These are phyloP conservation scores for Dendrobium officinale DNA, from an alignment of 106 monocot genomes.

Conservation along the genomic window DNA sequence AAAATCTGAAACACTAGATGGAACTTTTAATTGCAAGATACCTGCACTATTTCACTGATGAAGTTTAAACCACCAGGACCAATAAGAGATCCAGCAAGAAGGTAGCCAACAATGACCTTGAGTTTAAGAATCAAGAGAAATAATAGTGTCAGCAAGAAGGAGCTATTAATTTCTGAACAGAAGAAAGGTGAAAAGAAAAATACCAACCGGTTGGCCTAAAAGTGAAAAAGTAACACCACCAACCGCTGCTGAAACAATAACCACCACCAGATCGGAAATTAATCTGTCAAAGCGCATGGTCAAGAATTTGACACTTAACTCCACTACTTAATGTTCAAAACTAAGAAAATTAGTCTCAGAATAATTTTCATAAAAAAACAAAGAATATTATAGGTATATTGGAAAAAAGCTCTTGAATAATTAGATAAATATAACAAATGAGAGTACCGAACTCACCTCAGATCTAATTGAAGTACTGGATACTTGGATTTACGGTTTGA, in stretches of 20 bases:
- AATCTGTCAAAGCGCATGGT: conserved; percentile 44
- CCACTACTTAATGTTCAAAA: not conserved
- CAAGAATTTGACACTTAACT: not conserved
- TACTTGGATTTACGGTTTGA: conserved; percentile 95
- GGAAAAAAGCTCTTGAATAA: not conserved
- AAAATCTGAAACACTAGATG: not conserved
- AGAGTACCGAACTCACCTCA: conserved; percentile 33
- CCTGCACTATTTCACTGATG: conserved; percentile 96
- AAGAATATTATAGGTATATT: not conserved
- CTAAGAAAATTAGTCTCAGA: not conserved
- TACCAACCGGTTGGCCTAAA: conserved; percentile 89
- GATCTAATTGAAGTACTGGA: conserved; percentile 95
- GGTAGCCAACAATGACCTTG: conserved; percentile 98
- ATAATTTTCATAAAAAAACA: conserved; percentile 4
- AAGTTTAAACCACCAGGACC: conserved; percentile 92
- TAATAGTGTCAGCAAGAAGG: not conserved
- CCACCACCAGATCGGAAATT: conserved; percentile 91
- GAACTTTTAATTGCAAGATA: conserved; percentile 12
- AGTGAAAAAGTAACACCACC: conserved; percentile 87
- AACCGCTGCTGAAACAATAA: conserved; percentile 97
- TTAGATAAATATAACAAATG: not conserved
- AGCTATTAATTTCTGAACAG: not conserved
- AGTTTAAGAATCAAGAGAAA: conserved; percentile 6
- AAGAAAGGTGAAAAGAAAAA: not conserved
- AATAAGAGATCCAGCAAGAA: conserved; percentile 94